A percentile compares a stretch with the other conserved stretches of the same genome.
Evolutionary conservation across 2,329 filamentous ascomycete species (phyloP).

Genomic region (Ramularia collo-cygni): DNA sequence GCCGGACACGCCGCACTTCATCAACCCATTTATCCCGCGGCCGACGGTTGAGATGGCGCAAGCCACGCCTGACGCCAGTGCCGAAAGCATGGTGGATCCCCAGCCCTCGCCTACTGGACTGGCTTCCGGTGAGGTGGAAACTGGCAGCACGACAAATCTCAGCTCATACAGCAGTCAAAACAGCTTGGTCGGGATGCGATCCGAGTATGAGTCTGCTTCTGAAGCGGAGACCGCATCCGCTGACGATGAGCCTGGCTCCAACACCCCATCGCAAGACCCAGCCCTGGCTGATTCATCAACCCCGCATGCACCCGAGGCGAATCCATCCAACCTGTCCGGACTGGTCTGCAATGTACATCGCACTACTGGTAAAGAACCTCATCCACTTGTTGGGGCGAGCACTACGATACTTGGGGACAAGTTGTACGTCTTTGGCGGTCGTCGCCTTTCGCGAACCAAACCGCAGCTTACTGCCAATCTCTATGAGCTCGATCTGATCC

Average conservation of each 20-base stretch:
- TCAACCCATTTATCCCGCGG: constrained; percentile 21
- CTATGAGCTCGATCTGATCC: constrained; percentile 87
- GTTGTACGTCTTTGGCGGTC: constrained; percentile 91
- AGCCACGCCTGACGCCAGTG: constrained; percentile 37
- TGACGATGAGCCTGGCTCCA: constrained; percentile 21
- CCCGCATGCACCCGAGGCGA: constrained; percentile 1
- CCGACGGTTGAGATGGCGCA: constrained; percentile 37
- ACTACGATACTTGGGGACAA: constrained; percentile 94
- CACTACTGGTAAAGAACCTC: constrained; percentile 86
- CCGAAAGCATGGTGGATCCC: constrained; percentile 43
- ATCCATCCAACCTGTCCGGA: constrained; percentile 52
- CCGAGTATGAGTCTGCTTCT: constrained; percentile 35
- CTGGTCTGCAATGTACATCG: constrained; percentile 64
- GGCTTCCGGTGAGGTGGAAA: constrained; percentile 30
- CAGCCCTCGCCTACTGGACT: constrained; percentile 39
- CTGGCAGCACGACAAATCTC: constrained; percentile 31
- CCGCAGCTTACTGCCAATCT: constrained; percentile 83
- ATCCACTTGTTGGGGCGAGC: constrained; percentile 85
- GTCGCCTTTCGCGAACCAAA: constrained; percentile 74
- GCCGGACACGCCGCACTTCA: constrained; percentile 13
- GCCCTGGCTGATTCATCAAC: too few relatives aligned
- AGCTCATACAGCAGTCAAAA: constrained; percentile 42
- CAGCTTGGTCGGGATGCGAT: constrained; percentile 37
- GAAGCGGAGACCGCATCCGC: constrained; percentile 27
- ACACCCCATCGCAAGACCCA: constrained; percentile 24